These are phyloP conservation scores for Rosa chinensis DNA, from an alignment of 306 rosid species.

Conservation along the genomic window DNA sequence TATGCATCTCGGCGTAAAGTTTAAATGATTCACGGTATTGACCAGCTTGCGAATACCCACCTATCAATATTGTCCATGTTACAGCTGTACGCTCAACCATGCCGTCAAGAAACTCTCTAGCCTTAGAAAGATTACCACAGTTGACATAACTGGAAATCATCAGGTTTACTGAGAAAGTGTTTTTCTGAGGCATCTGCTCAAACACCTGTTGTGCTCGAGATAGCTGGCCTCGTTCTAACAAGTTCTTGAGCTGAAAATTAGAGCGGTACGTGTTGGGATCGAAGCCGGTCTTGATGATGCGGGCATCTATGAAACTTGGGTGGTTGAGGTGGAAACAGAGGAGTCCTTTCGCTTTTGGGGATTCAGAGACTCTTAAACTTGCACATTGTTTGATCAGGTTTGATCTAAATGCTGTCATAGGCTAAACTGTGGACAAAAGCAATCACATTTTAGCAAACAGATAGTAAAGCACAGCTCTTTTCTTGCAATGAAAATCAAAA, in stretches of 20 bases:
- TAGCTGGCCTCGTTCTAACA: conserved; percentile 49
- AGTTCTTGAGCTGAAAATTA: conserved; percentile 55
- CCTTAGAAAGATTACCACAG: conserved; percentile 56
- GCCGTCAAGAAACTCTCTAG: conserved; percentile 61
- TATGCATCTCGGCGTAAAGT: conserved; percentile 63
- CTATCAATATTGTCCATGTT: conserved; percentile 84
- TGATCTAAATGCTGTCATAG: conserved; percentile 42
- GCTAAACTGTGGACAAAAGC: conserved; percentile 1
- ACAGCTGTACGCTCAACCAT: conserved; percentile 66
- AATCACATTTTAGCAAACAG: not conserved
- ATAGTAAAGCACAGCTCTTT: not conserved
- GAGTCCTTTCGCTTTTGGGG: conserved; percentile 34
- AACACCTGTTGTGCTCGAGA: conserved; percentile 54
- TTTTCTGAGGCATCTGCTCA: conserved; percentile 72
- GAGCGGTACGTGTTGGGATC: conserved; percentile 56
- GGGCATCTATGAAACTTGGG: conserved; percentile 47
- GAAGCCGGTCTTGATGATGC: conserved; percentile 75
- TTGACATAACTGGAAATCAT: conserved; percentile 68
- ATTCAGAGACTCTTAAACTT: conserved; percentile 27
- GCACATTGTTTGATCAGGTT: conserved; percentile 32
- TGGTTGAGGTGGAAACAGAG: conserved; percentile 29
- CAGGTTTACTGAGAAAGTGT: conserved; percentile 61
- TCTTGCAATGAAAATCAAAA: not conserved
- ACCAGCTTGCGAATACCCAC: conserved; percentile 54
- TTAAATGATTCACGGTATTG: conserved; percentile 51